These are phyloP conservation scores for Chaetomium sp. DNA, from an alignment of 2,329 filamentous ascomycete genomes.

Conservation along the genomic window DNA sequence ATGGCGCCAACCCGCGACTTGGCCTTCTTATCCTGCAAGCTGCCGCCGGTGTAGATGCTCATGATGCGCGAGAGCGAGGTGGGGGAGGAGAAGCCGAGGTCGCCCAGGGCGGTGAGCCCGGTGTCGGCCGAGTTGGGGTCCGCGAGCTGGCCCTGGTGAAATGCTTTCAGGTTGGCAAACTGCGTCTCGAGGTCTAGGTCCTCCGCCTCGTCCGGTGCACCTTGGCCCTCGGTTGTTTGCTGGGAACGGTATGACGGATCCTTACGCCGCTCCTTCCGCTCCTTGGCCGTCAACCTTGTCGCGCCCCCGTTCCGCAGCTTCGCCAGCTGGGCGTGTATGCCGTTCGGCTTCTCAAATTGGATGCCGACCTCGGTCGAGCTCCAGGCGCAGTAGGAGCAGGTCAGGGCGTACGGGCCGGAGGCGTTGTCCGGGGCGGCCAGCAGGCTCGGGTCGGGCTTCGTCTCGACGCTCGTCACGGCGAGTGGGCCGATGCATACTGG, in stretches of 20 bases:
- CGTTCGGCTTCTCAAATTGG: constrained; percentile 84
- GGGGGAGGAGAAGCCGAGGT: constrained; percentile 71
- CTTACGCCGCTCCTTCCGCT: constrained; percentile 55
- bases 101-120: constrained; percentile 49
- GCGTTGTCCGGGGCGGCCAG: constrained; percentile 48
- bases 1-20: constrained; percentile 71
- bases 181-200: constrained; percentile 66
- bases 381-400: constrained; percentile 93
- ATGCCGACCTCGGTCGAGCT: constrained; percentile 86
- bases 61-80: constrained; percentile 85
- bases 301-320: constrained; percentile 67
- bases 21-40: constrained; percentile 63
- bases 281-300: constrained; percentile 53
- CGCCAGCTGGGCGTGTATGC: constrained; percentile 78
- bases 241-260: constrained; percentile 40
- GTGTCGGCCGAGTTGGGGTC: constrained; percentile 57
- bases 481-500: constrained; percentile 84
- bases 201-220: constrained; percentile 43
- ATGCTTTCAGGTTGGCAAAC: constrained; percentile 73
- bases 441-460: constrained; percentile 50
- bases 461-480: constrained; percentile 70
- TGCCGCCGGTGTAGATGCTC: constrained; percentile 77
- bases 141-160: constrained; percentile 79
- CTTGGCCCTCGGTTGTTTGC: constrained; percentile 23
- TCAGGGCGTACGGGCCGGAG: constrained; percentile 69